These are phyloP conservation scores for Apiospora marii DNA, from an alignment of 2,329 filamentous ascomycete genomes.

Conservation along the genomic window DNA sequence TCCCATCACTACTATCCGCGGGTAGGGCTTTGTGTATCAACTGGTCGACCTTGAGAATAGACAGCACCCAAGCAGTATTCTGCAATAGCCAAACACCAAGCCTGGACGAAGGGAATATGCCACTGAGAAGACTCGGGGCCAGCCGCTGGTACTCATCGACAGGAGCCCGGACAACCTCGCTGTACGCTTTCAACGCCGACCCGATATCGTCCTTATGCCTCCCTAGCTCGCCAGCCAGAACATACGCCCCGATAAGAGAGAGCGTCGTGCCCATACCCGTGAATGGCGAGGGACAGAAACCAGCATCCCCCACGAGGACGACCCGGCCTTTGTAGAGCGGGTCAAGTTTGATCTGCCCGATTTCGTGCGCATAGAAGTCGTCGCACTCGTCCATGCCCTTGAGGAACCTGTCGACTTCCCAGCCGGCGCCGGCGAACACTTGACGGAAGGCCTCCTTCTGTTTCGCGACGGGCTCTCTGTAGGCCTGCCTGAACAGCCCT, in stretches of 20 bases:
- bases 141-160: conserved; percentile 50
- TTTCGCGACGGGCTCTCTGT: conserved; percentile 29
- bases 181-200: conserved; percentile 51
- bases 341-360: conserved; percentile 55
- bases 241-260: conserved; percentile 59
- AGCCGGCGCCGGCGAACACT: conserved; percentile 44
- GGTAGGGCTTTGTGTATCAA: conserved; percentile 32
- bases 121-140: conserved; percentile 28
- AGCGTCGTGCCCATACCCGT: conserved; percentile 61
- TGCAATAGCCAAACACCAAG: conserved; percentile 39
- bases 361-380: conserved; percentile 55
- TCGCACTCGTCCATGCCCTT: conserved; percentile 35
- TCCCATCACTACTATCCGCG: conserved; percentile 32
- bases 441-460: conserved; percentile 36
- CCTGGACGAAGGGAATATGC: conserved; percentile 32
- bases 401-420: conserved; percentile 34
- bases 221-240: conserved; percentile 62
- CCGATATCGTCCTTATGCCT: conserved; percentile 40
- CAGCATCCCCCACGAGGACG: conserved; percentile 63
- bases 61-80: conserved; percentile 36
- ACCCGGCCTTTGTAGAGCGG: conserved; percentile 56
- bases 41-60: conserved; percentile 35
- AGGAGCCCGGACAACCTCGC: conserved; percentile 53
- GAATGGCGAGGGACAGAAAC: conserved; percentile 54
- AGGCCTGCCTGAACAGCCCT: conserved; percentile 26